phyloP scores from a whole-genome alignment of 768 basidiomycete genomes.

The Pisolithus tinctorius region DNA sequence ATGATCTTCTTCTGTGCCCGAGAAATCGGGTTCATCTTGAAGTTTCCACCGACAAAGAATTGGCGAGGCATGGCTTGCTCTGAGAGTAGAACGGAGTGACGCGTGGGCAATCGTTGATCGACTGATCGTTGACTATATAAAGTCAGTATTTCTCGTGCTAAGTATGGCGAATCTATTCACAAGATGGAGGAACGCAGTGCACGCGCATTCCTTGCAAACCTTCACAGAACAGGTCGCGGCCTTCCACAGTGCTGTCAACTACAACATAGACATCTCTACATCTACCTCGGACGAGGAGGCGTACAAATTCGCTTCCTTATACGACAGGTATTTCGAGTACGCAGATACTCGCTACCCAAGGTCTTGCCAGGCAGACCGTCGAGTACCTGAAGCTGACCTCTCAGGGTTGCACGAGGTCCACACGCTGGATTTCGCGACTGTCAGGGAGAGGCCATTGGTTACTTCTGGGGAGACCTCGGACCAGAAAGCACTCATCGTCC shows the following conservation, averaged over 20 bases:
- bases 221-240: slow-evolving; percentile 96
- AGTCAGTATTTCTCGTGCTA: no score
- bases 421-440: slow-evolving; percentile 35
- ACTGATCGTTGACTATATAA: no score
- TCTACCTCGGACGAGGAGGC: slow-evolving; percentile 37
- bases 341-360: slow-evolving; percentile 87
- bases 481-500: slow-evolving; percentile 6
- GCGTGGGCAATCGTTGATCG: no score
- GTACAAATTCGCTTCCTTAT: slow-evolving; percentile 80
- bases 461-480: slow-evolving; percentile 31
- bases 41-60: slow-evolving; percentile 97
- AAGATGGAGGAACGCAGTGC: slow-evolving; percentile 54
- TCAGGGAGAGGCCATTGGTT: slow-evolving; percentile 40
- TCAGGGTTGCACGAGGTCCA: slow-evolving; percentile 61
- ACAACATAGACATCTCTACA: slow-evolving; percentile 60
- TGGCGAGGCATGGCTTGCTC: slow-evolving; percentile 54
- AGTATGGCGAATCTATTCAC: no score
- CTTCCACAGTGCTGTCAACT: slow-evolving; percentile 82
- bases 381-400: slow-evolving; percentile 78
- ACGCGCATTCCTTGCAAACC: slow-evolving; percentile 81
- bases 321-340: slow-evolving; percentile 94
- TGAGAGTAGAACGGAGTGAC: no score
- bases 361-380: slow-evolving; percentile 78
- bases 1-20: slow-evolving; percentile 58
- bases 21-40: slow-evolving; percentile 91